Conservation (phyloP, 1,284 basidiomycete species). For the Mycena citricolor region DNA sequence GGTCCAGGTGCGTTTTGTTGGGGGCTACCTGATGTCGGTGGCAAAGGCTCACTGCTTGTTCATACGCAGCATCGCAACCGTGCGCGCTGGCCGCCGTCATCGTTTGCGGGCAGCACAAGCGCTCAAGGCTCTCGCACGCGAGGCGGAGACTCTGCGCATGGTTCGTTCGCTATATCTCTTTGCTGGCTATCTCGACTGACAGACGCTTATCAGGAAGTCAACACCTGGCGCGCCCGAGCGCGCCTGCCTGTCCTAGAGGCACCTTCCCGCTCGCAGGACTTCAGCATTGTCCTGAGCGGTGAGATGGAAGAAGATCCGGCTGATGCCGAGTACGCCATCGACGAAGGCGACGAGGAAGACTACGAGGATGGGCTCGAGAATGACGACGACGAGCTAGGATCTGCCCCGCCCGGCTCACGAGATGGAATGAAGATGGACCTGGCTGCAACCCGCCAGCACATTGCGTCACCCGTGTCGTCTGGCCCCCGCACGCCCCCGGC, state of each 20-base stretch:
- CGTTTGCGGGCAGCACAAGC: conserved; percentile 77
- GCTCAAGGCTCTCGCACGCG: conserved; percentile 69
- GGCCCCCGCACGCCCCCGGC: no score
- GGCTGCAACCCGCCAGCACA: no score
- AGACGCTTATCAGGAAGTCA: conserved; percentile 74
- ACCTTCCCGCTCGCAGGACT: conserved; percentile 64
- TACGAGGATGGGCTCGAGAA: conserved; percentile 58
- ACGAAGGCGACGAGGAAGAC: conserved; percentile 30
- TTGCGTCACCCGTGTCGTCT: no score
- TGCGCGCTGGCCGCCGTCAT: conserved; percentile 78
- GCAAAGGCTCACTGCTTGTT: no score
- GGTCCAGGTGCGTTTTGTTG: conserved; percentile 5
- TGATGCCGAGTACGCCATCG: conserved; percentile 26
- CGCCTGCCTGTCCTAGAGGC: conserved; percentile 68
- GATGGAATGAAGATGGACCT: no score
- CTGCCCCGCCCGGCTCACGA: no score
- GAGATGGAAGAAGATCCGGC: conserved; percentile 63
- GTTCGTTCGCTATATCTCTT: conserved; percentile 39
- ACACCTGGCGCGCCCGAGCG: conserved; percentile 82
- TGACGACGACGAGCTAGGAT: background rate
- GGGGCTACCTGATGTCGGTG: background rate
- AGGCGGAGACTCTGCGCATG: conserved; percentile 76
- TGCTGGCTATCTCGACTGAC: background rate
- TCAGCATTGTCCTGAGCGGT: conserved; percentile 64
- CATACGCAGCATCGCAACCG: conserved; percentile 65